Percentiles rank a stretch among this genome's conserved stretches.
These are phyloP conservation scores for Allomyces javanicus DNA, from an alignment of 192 early-diverging fungal species.

Conservation along the genomic window DNA sequence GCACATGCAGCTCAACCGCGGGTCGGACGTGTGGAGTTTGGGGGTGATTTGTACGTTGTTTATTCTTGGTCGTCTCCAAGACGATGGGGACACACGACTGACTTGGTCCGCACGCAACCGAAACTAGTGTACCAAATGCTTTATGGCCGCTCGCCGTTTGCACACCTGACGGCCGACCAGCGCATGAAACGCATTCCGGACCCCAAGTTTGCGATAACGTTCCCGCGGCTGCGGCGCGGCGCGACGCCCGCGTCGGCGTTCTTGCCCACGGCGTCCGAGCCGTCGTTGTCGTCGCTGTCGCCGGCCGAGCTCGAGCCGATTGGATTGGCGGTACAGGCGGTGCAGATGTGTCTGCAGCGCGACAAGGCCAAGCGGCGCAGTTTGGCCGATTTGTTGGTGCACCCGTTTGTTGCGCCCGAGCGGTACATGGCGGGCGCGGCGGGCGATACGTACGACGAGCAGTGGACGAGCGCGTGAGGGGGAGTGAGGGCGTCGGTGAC, in stretches of 20 bases:
- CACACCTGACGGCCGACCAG: constrained; percentile 34
- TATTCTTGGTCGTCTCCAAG: constrained; percentile 4
- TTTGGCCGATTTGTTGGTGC: not conserved
- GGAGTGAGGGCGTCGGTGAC: not conserved
- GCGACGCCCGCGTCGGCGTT: too few species aligned
- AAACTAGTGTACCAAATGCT: constrained; percentile 62
- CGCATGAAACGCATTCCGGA: constrained; percentile 58
- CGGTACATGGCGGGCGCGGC: not conserved
- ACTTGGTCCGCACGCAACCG: constrained; percentile 4
- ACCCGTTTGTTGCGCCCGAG: not conserved
- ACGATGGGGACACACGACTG: not conserved
- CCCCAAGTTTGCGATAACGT: constrained; percentile 42
- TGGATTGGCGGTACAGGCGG: not conserved
- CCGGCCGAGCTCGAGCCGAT: not conserved
- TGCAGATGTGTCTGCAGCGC: not conserved
- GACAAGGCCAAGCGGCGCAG: not conserved
- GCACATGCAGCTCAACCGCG: not conserved
- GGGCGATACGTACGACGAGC: not conserved
- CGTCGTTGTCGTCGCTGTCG: not conserved
- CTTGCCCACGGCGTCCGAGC: not conserved
- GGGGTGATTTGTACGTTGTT: not conserved
- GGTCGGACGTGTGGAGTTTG: not conserved
- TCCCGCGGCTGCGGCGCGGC: constrained; percentile 11
- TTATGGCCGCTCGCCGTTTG: constrained; percentile 69
- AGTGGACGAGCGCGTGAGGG: not conserved